Base-by-base conservation (phyloP, 2,329 filamentous ascomycete species). In the Cladosporium sp. region DNA sequence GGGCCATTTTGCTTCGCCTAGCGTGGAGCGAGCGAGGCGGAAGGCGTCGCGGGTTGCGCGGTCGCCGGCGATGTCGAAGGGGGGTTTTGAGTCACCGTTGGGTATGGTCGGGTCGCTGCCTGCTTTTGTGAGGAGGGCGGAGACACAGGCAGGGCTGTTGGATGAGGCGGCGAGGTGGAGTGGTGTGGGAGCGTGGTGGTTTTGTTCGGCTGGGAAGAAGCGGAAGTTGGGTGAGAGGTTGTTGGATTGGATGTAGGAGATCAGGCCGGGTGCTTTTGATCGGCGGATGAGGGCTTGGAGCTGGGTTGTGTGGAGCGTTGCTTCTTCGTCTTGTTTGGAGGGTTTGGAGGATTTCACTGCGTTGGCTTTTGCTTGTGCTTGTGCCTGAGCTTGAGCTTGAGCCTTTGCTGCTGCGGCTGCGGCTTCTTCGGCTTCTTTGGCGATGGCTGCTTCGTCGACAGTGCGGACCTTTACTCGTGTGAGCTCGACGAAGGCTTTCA, bases 401-500 rank as follows among this genome's bases (percentile, higher is more conserved):
- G 67, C 61, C 13, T 77, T 69, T 5, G 72, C 33, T 70, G 68
- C 57, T 67, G 69, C 58, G 72, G 77, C 29, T 33, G 52, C 59
- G 13, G 67, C 66, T 53, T 77, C 74, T 50, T 71, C 69, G 9
- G 72, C 72, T 27, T 79, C 70, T 48, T 48, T 57, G 38, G 72
- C 70, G 6, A 84, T 67, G 11, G 82, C 77, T 3, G 75, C 78
- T 55, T 89, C 85, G 51, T 88, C 79, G 22, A 97, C 79, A 54
- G 87, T 85, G 42, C 82, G 83, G 40, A 95, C 78, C 68, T 98
- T 96, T 13, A 96, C 78, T 13, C 93, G 78, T 0, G 93, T 98
- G 27, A 98, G 78, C 71, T 98, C 93, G 55, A 95, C 86, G 61
- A 96, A 98, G 1, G 86, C 86, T 33, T 92, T 82, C 86, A 97